A percentile compares a stretch with the other conserved stretches of the same genome.
Conservation (phyloP, 495 filamentous ascomycete genomes). For the Daldinia caldariorum region DNA sequence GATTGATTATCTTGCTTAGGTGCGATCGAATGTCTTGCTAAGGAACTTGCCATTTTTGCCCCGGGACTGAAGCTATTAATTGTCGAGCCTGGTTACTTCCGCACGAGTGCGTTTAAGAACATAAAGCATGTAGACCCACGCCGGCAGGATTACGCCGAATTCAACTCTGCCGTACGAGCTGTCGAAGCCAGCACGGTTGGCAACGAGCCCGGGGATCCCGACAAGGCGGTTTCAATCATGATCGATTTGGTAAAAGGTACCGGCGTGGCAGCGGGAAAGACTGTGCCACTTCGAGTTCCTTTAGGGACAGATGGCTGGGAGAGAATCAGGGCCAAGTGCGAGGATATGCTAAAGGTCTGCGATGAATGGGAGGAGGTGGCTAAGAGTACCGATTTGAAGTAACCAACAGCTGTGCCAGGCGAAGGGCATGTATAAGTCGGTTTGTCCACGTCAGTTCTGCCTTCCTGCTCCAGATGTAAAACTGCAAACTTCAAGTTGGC, state of each 20-base stretch:
- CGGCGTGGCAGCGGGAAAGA: slow-evolving; percentile 49
- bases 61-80: slow-evolving; percentile 22
- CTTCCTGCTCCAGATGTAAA: no score
- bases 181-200: slow-evolving; percentile 19
- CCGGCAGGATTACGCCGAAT: slow-evolving; percentile 10
- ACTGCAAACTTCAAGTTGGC: no score
- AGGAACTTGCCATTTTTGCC: slow-evolving; percentile 27
- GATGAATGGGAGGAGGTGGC: slow-evolving; percentile 36
- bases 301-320: slow-evolving; percentile 57
- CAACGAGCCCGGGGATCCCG: slow-evolving; percentile 55
- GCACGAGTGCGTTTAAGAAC: slow-evolving; percentile 20
- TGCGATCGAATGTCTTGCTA: slow-evolving; percentile 24
- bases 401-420: not conserved
- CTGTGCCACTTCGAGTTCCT: slow-evolving; percentile 57
- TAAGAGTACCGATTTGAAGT: slow-evolving; percentile 32
- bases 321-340: slow-evolving; percentile 48
- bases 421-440: no score
- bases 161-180: slow-evolving; percentile 21
- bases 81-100: slow-evolving; percentile 28
- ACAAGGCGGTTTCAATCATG: slow-evolving; percentile 47
- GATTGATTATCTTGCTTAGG: not conserved
- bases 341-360: slow-evolving; percentile 39
- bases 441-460: no score
- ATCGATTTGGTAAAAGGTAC: slow-evolving; percentile 55
- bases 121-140: slow-evolving; percentile 21